A percentile compares a stretch with the other conserved stretches of the same genome.
phyloP scores from a whole-genome alignment of 345 rosid species.

The Mercurialis annua region DNA sequence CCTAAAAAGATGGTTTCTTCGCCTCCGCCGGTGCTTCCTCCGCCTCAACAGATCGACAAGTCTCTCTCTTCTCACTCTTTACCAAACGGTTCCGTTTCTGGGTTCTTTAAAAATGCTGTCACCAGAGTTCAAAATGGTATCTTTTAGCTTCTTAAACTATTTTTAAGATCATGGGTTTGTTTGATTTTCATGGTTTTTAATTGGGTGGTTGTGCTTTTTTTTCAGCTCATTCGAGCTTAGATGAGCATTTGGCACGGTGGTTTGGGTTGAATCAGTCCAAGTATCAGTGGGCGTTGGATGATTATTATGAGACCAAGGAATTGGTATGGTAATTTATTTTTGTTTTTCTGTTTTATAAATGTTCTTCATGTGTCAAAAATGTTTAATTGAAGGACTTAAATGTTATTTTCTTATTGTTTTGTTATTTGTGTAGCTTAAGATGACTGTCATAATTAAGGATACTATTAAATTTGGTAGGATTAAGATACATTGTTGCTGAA shows the following conservation, averaged over 20 bases:
- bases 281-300: conserved; percentile 98
- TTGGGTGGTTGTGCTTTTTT: not conserved
- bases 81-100: conserved; percentile 45
- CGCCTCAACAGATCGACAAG: conserved; percentile 56
- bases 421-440: not conserved
- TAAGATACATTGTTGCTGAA: not conserved
- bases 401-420: not conserved
- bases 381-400: not conserved
- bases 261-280: conserved; percentile 96
- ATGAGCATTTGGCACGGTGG: conserved; percentile 97
- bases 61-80: conserved; percentile 31
- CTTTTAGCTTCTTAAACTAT: not conserved
- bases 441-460: conserved; percentile 5
- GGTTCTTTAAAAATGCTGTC: conserved; percentile 74
- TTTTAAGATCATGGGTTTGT: not conserved
- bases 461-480: conserved; percentile 21
- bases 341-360: not conserved
- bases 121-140: conserved; percentile 76
- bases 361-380: not conserved
- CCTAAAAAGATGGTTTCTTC: conserved; percentile 36
- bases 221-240: conserved; percentile 94
- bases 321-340: conserved; percentile 43
- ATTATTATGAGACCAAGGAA: conserved; percentile 81
- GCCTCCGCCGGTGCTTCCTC: conserved; percentile 63
- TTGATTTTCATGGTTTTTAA: not conserved